phyloP scores from a whole-genome alignment of 495 filamentous ascomycete species.

The Tetracladium marchalianum region DNA sequence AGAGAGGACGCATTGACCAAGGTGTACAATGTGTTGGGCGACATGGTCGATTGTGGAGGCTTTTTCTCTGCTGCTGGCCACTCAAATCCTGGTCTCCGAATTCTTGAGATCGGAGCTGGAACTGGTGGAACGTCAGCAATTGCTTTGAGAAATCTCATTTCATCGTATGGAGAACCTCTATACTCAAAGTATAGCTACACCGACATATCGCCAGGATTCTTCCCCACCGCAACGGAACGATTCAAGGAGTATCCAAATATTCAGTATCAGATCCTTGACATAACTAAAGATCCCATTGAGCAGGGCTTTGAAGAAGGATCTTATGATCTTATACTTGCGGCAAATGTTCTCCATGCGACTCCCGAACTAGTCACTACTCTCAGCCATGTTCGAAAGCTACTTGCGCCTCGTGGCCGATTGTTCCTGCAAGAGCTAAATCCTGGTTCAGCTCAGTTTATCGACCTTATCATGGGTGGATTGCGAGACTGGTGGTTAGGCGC shows the following conservation, averaged over 20 bases:
- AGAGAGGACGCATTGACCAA: constrained; percentile 16
- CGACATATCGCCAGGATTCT: constrained; percentile 41
- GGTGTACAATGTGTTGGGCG: constrained; percentile 16
- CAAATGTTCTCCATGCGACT: constrained; percentile 17
- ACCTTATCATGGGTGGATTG: constrained; percentile 4
- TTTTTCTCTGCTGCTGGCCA: constrained; percentile 16
- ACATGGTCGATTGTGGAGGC: background rate
- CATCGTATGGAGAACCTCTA: background rate
- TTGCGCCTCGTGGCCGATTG: background rate
- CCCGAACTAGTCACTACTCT: background rate
- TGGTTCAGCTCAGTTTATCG: background rate
- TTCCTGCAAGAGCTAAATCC: background rate
- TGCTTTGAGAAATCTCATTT: constrained; percentile 7
- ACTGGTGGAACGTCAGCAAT: constrained; percentile 19
- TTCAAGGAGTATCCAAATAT: constrained; percentile 8
- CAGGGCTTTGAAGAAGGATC: constrained; percentile 22
- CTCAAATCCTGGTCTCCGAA: constrained; percentile 20
- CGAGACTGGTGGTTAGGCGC: constrained; percentile 26
- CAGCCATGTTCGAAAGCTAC: background rate
- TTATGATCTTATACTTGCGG: constrained; percentile 34
- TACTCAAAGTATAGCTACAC: constrained; percentile 27
- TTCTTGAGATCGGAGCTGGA: constrained; percentile 33
- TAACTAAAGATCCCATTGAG: constrained; percentile 12
- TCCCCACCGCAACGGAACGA: constrained; percentile 28
- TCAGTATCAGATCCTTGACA: constrained; percentile 18